These are phyloP conservation scores for Cryphonectria parasitica DNA, from an alignment of 2,329 filamentous ascomycete genomes.

Conservation along the genomic window DNA sequence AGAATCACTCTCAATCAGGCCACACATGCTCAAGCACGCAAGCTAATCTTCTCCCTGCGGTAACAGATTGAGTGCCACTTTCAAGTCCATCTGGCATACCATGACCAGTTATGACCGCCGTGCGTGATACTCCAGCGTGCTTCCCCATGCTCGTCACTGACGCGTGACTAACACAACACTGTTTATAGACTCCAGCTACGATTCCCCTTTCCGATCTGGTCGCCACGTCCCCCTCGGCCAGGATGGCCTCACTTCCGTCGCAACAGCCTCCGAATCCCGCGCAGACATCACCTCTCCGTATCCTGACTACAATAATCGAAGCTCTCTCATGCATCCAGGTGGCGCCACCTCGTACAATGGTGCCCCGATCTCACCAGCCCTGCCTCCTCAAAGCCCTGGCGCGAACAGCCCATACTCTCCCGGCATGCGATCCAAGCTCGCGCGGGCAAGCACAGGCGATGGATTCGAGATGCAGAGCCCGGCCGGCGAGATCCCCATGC, in stretches of 20 bases:
- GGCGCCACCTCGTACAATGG: constrained; percentile 64
- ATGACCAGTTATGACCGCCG: constrained; percentile 75
- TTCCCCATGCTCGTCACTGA: constrained; percentile 18
- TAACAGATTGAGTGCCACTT: constrained; percentile 68
- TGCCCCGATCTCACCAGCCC: constrained; percentile 51
- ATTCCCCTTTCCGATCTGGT: constrained; percentile 90
- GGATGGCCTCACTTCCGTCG: constrained; percentile 73
- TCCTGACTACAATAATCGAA: constrained; percentile 68
- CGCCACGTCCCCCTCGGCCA: constrained; percentile 87
- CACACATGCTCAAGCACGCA: background rate
- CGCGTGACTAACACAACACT: constrained; percentile 28
- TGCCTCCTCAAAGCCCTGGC: constrained; percentile 57
- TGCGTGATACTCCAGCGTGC: constrained; percentile 47
- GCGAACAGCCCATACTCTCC: constrained; percentile 80
- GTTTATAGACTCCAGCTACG: constrained; percentile 83
- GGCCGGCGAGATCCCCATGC: constrained; percentile 89
- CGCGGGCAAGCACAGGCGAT: constrained; percentile 65
- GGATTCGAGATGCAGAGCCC: constrained; percentile 72
- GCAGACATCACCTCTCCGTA: constrained; percentile 81
- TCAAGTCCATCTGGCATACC: constrained; percentile 94
- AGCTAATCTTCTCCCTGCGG: constrained; percentile 19
- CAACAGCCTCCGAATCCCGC: constrained; percentile 87
- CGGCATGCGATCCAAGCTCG: constrained; percentile 79
- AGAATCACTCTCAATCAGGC: background rate
- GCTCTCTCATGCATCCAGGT: constrained; percentile 55